Base-by-base conservation (phyloP, 208 protist genomes). In the Trypanosoma theileri region DNA sequence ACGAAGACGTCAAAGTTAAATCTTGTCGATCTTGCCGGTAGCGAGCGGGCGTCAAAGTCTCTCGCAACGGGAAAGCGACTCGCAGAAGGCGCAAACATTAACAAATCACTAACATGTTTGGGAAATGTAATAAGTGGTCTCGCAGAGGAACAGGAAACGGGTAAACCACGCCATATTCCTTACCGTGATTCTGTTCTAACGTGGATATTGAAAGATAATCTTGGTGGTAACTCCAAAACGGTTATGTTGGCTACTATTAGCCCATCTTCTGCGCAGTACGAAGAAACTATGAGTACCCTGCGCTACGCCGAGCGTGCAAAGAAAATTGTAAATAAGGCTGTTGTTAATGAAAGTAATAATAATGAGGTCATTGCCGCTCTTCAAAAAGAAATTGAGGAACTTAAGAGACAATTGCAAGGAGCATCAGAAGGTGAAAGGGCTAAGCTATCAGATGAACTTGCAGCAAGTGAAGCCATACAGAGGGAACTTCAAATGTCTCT, bases 171-270 rank as follows among this genome's bases (percentile, higher is more conserved):
- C 1, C 91, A 97, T 77, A 80, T 96, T 31, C 92, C 95, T 22
- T 97, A 93, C 67, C 90, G 92, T 12, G 87, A 94, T 62, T 95
- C 84, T 16, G 85, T 88, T 28, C 80, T 98, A 14, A 98, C 95
- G 22, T 81, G 85, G 71, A 71, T 97, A 26, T 83, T 98, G 24
- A 92, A 92, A 56, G 86, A 92, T 53, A 84, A 81, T 26, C 70
- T 92, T 48, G 86, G 86, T 50, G 98, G 98, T 35, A 99, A 99
- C 82, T 97, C 91, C 8, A 98, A 94, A 80, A 94, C 89, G 0
- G 67, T 82, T 2, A 94, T 94, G 84, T 59, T 94, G 4, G 86
- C 89, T 61, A 83, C 83, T 3, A 72, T 94, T 7, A 84, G 75
- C 19, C 89, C 89, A 1, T 77, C 80, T n/a, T 56, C 62, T 1